Percentiles rank a stretch among this genome's conserved stretches.
These are phyloP conservation scores for Globisporangium ultimum DNA, from an alignment of 352 stramenopile genomes.

Conservation along the genomic window DNA sequence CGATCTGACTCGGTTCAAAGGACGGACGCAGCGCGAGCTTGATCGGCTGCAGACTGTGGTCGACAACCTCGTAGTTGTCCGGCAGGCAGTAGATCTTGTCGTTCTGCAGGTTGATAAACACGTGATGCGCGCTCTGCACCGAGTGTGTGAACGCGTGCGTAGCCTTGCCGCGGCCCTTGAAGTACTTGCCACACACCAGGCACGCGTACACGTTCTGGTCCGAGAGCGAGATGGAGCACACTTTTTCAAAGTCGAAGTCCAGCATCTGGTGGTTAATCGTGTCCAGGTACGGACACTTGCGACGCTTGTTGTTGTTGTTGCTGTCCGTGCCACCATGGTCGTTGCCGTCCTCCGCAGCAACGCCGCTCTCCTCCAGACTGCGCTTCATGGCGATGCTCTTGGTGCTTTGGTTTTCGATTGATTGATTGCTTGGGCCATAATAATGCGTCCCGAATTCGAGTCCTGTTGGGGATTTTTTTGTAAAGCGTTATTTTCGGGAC, in stretches of 20 bases:
- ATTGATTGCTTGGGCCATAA: neutral
- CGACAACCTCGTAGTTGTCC: conserved; percentile 99
- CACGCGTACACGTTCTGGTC: conserved; percentile 98
- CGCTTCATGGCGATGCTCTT: conserved; percentile 37
- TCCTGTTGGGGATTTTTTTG: no score
- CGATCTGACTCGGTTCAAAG: conserved; percentile 86
- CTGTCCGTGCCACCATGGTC: conserved; percentile 2
- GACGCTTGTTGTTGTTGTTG: conserved; percentile 61
- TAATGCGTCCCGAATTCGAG: no score
- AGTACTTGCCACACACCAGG: conserved; percentile 99
- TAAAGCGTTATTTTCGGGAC: no score
- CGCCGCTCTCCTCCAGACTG: conserved; percentile 25
- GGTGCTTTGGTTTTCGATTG: neutral
- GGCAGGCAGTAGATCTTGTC: conserved; percentile 96
- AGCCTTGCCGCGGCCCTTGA: conserved; percentile 91
- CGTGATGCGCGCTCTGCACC: conserved; percentile 95
- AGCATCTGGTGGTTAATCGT: conserved; percentile 97
- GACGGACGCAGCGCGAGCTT: conserved; percentile 90
- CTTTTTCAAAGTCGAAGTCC: conserved; percentile 99
- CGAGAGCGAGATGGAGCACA: conserved; percentile 94
- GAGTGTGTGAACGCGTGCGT: conserved; percentile 97
- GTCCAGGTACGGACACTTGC: conserved; percentile 98
- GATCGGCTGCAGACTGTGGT: conserved; percentile 95
- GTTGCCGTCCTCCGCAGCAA: neutral
- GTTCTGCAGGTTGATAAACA: conserved; percentile 97